Base-by-base conservation (phyloP, 2,329 filamentous ascomycete genomes). In the Xylariaceae sp. region DNA sequence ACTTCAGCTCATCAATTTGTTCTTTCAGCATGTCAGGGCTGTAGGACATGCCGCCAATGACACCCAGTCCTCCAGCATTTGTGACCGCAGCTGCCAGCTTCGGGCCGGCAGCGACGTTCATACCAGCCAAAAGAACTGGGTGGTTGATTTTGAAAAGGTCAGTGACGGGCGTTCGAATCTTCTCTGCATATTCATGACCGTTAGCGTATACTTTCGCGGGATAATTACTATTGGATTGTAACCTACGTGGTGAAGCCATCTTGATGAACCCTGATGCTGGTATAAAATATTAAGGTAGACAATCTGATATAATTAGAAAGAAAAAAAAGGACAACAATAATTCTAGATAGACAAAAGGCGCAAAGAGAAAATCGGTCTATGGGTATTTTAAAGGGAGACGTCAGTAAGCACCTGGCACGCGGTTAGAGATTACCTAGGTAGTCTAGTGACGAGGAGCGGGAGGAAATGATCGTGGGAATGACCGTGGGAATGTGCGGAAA, bases 121-220 rank as follows among this genome's bases (percentile, higher is more conserved):
- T 99, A 75, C 95, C 95, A 68, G 95, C 95, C 61, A 99, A 88
- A 71, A 99, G 81, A 73, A 99, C 82, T 56, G 95, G 95, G 79
- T 99, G 95, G 75, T 96, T 91, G 85, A 99, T 98, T 82, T 91
- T 90, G 79, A 99, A 89, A 64, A 98, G 89, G 84, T 98, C 93
- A 67, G 95, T 99, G 70, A 93, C 82, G 65, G 90, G 87, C 51
- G 95, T 99, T 71, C 90, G 90, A 76, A 99, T 89, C 81, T 90
- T 83, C 80, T 95, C 90, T 93, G 75, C 55, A 48, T 45, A 40
- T 48, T 44, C 10, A 52, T 53, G 56, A 50, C 57, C 62, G 68
- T 66, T 57, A 67, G 64, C 57, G 20, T 42, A 26, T 45, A 48
- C 50, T 51, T 44, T 20, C 16, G 37, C 26, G n/a, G n/a, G n/a